Evolutionary conservation across 192 early-diverging fungal genomes (phyloP).

Genomic region (Dissophora globulifera): DNA sequence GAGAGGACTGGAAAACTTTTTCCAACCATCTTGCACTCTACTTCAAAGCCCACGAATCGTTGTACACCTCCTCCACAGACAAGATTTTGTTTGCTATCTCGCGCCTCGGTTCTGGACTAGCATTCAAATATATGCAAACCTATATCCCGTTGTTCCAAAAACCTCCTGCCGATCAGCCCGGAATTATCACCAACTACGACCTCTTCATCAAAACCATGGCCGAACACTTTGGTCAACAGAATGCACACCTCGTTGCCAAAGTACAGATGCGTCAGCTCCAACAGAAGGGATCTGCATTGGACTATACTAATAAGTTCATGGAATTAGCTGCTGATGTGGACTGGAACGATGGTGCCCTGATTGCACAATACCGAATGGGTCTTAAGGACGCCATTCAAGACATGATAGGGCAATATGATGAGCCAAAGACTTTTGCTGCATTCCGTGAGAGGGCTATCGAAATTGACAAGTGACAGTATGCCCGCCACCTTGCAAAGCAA

Average conservation of each 20-base stretch:
- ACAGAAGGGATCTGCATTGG: slow-evolving; percentile 1
- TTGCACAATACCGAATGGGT: background rate
- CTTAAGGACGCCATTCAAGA: background rate
- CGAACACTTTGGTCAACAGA: background rate
- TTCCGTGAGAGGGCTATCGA: background rate
- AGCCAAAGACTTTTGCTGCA: background rate
- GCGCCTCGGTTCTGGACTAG: background rate
- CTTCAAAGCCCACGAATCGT: background rate
- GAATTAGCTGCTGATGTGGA: background rate
- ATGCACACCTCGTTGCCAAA: background rate
- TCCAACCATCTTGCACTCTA: background rate
- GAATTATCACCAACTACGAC: background rate
- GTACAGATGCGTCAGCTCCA: background rate
- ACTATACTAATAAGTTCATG: slow-evolving; percentile 7
- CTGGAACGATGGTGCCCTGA: slow-evolving; percentile 9
- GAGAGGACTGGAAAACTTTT: slow-evolving; percentile 7
- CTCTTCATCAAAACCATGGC: slow-evolving; percentile 5
- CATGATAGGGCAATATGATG: background rate
- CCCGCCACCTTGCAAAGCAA: background rate
- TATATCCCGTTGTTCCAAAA: background rate
- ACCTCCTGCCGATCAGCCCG: background rate
- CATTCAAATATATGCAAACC: slow-evolving; percentile 10
- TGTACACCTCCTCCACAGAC: background rate
- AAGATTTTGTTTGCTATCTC: slow-evolving; percentile 20
- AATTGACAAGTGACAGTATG: background rate